These are phyloP conservation scores for Trifolium repens DNA, from an alignment of 306 rosid genomes.

Conservation along the genomic window DNA sequence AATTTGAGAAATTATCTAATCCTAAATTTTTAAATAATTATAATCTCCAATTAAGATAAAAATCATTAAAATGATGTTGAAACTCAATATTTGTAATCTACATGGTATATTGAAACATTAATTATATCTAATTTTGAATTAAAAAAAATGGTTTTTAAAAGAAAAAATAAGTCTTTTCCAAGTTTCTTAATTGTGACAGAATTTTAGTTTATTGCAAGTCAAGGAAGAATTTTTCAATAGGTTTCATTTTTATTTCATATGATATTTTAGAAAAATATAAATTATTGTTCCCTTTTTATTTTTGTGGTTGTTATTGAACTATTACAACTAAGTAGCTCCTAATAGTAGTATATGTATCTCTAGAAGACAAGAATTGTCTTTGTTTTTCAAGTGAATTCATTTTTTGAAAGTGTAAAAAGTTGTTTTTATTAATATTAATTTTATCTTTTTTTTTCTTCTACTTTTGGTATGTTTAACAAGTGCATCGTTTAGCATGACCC, in stretches of 20 bases:
- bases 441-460: too few relatives aligned
- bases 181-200: neutral
- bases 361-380: neutral
- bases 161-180: neutral
- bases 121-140: neutral
- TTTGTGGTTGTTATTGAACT: neutral
- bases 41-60: neutral
- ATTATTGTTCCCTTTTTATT: neutral
- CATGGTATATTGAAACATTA: neutral
- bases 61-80: neutral
- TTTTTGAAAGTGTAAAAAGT: too few relatives aligned
- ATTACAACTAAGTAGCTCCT: neutral
- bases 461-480: too few relatives aligned
- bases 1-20: too few relatives aligned
- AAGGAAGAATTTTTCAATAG: neutral
- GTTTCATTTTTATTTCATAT: neutral
- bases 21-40: too few relatives aligned
- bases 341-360: too few relatives aligned
- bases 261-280: neutral
- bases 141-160: neutral
- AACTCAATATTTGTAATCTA: neutral
- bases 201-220: neutral
- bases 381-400: too few relatives aligned
- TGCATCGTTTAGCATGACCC: too few relatives aligned
- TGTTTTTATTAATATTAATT: too few relatives aligned